Evolutionary conservation across 495 filamentous ascomycete species (phyloP), one percentile per base, ranked within the genome.

Genomic region (Stereocaulon alpinum): DNA sequence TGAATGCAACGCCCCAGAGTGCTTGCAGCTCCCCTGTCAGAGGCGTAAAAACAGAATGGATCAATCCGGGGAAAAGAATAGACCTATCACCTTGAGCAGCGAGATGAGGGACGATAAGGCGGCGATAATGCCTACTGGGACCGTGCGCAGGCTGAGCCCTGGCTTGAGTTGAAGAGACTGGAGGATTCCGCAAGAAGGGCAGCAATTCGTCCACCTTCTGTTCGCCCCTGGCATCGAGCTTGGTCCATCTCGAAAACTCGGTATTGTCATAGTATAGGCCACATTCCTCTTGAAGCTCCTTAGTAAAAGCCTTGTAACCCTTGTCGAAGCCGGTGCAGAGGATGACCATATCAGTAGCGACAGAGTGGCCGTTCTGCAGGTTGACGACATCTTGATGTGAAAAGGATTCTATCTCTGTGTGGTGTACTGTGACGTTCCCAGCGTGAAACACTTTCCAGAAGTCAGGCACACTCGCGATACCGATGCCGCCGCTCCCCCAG

Each of bases 381-480:
- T 43, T 14, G 14, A 43, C 49, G 62, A 47, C 57, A 65, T 17
- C 59, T 58, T 54, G 63, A 62, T 44, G 62, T 56, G 54, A 63
- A 44, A 43, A 47, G 7, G 55, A 43, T 27, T 24, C 27, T 18
- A 47, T 58, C 20, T 58, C 47, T 24, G 50, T 54, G 30, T 67
- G 63, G 22, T 64, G 58, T 27, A 76, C 59, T 11, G 65, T 72
- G 18, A 68, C 60, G 40, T 72, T 66, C 0, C 66, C 66, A 20
- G 56, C 63, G 59, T 76, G 74, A 27, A 77, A 56, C 0, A 67
- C 63, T 29, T 63, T 66, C 71, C 72, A 73, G 61, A 70, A 74
- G 42, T 72, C 63, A 10, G 68, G 65, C 10, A 72, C 61, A 5
- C 62, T 68, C 45, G 67, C 71, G 1, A 70, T 34, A 5, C 75